A percentile compares a stretch with the other conserved stretches of the same genome.
phyloP scores from a whole-genome alignment of 2,329 filamentous ascomycete genomes.

The Aspergillus ibericus region DNA sequence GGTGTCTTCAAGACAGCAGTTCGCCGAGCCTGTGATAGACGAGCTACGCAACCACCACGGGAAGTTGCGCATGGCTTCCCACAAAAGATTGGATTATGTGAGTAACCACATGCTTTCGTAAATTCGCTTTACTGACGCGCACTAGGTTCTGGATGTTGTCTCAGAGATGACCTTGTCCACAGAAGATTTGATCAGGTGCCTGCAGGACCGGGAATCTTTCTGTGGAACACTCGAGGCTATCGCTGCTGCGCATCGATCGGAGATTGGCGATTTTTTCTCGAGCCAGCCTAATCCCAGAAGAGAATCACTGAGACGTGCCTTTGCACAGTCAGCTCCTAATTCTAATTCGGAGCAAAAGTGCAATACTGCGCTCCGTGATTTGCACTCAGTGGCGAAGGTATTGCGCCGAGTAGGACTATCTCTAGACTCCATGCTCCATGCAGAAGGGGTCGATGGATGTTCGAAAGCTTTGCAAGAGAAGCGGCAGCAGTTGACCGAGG shows the following conservation, averaged over 20 bases:
- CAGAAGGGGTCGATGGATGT: conserved; percentile 20
- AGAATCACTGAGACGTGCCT: conserved; percentile 29
- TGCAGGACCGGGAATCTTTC: conserved; percentile 36
- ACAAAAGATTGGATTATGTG: conserved; percentile 39
- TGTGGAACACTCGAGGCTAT: conserved; percentile 36
- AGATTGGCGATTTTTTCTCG: conserved; percentile 25
- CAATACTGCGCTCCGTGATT: conserved; percentile 16
- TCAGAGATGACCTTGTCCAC: conserved; percentile 36
- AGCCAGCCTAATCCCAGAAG: conserved; percentile 26
- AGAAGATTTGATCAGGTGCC: conserved; percentile 26
- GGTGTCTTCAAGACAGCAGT: conserved; percentile 46
- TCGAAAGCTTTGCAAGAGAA: conserved; percentile 30
- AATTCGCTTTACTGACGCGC: conserved; percentile 11
- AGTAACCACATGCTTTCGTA: conserved; percentile 1
- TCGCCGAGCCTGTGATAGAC: conserved; percentile 40
- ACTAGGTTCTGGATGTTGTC: conserved; percentile 35
- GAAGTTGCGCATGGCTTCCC: conserved; percentile 29
- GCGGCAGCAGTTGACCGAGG: conserved; percentile 29
- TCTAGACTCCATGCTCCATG: conserved; percentile 27
- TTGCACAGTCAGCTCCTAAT: conserved; percentile 22
- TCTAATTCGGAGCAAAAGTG: conserved; percentile 18
- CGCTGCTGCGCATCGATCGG: conserved; percentile 31
- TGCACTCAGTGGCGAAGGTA: conserved; percentile 30
- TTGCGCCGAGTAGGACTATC: conserved; percentile 37
- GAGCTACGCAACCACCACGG: conserved; percentile 35